Evolutionary conservation across 768 basidiomycete species (phyloP).

Genomic region (Royoungia palumana): DNA sequence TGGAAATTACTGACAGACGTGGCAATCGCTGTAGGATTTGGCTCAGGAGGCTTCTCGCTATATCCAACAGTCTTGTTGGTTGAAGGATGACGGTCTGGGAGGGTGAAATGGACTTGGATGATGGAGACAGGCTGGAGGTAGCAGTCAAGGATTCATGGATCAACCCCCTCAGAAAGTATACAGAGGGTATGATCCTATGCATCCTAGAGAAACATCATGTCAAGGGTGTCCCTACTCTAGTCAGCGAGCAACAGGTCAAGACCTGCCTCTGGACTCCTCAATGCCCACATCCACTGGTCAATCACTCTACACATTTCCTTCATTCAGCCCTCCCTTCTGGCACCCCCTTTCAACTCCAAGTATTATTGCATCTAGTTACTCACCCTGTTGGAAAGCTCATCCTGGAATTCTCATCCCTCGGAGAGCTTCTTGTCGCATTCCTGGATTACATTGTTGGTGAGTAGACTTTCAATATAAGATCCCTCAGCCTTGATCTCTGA

Average conservation of each 20-base stretch:
- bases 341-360: neutral
- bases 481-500: neutral
- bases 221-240: neutral
- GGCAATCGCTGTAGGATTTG: neutral
- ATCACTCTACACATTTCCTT: neutral
- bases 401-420: neutral
- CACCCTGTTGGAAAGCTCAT: neutral
- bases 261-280: neutral
- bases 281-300: neutral
- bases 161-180: neutral
- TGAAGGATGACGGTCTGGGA: neutral
- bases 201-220: neutral
- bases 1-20: neutral
- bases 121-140: neutral
- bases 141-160: neutral
- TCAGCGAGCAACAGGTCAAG: slow-evolving; percentile 1
- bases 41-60: neutral
- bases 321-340: neutral
- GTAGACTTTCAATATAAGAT: neutral
- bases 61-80: neutral
- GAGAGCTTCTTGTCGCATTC: slow-evolving; percentile 6
- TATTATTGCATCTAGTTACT: slow-evolving; percentile 1
- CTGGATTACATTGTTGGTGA: neutral
- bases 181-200: neutral
- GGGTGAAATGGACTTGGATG: neutral